Percentiles rank a stretch among this genome's conserved stretches.
These are phyloP conservation scores for Xanthoconium separans DNA, from an alignment of 1,284 basidiomycete genomes.

Conservation along the genomic window DNA sequence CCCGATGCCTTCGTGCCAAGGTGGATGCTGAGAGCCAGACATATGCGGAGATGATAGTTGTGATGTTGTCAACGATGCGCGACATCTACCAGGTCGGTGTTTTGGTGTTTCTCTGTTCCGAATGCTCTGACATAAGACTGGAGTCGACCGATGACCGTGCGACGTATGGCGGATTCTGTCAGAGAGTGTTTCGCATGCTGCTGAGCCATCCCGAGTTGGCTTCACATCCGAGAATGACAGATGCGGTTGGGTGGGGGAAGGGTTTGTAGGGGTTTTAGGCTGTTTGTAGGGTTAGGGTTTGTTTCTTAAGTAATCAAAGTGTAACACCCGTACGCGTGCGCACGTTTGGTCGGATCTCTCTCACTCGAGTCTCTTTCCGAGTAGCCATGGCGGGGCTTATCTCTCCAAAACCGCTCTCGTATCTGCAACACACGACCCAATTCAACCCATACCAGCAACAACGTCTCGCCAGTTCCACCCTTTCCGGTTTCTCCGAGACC, in stretches of 20 bases:
- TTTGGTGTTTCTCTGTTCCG: not conserved
- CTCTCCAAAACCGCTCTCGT: constrained; percentile 64
- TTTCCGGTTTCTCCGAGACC: constrained; percentile 50
- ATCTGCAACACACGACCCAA: constrained; percentile 51
- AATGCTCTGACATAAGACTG: constrained; percentile 1
- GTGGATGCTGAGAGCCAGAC: constrained; percentile 27
- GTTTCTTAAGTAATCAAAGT: constrained; percentile 24
- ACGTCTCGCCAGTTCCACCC: constrained; percentile 26
- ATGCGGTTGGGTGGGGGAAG: constrained; percentile 21
- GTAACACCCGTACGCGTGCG: not conserved
- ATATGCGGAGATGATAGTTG: constrained; percentile 29
- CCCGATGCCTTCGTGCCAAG: constrained; percentile 21
- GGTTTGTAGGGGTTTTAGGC: not conserved
- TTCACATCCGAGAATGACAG: constrained; percentile 26
- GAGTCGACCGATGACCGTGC: constrained; percentile 13
- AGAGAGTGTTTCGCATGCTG: constrained; percentile 17
- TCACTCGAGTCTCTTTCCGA: constrained; percentile 5
- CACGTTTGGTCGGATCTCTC: constrained; percentile 6
- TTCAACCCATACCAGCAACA: constrained; percentile 53
- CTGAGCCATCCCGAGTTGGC: constrained; percentile 16
- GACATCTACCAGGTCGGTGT: constrained; percentile 27
- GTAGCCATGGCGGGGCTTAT: constrained; percentile 54
- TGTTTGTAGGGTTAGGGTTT: constrained; percentile 29
- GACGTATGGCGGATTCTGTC: constrained; percentile 27
- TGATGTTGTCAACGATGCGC: constrained; percentile 33